Evolutionary conservation across 1,284 basidiomycete species (phyloP), one percentile per base, ranked within the genome.

Genomic region (Leccinum subspadiceum): DNA sequence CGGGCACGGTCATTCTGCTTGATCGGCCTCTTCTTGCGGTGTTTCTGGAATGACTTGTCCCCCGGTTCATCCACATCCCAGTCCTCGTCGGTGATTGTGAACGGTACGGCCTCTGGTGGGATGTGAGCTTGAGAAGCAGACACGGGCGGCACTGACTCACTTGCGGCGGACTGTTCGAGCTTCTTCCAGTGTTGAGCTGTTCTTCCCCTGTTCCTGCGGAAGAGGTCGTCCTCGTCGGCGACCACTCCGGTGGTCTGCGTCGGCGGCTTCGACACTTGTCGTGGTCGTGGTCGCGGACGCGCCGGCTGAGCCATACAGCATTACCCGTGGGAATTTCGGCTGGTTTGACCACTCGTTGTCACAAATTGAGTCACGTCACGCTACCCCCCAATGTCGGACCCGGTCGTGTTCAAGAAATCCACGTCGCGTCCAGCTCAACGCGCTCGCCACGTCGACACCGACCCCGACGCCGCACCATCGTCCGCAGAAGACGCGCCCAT

Each of bases 171-270:
- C 65, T 81, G 74, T 33, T 83, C 79, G 50, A 90, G 69, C 58
- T 78, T 78, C 67, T 77, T 82, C 88, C 87, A 90, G 3, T 77
- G 75, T 54, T 80, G 75, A 7, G 76, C 70, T 2, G 82, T 81
- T 56, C 84, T 77, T 60, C 79, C 79, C 41, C 74, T 76, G 66
- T 89, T 90, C 53, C 81, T 79, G 64, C 89, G 80, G 66, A 91
- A 91, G 68, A 83, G 76, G 12, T 81, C 82, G 69, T 91, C 87
- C 58, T 83, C 82, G 57, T 88, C 84, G 15, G 79, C 70, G 31
- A 76, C 69, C 4, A 59, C 49, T 44, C 73, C 66, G 48, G 60
- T 54, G 33, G 66, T 58, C 7, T 65, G 65, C 22, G 41, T 64
- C 20, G 60, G 33, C 53, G 60, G 69, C 57, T 39, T 70, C 63